Evolutionary conservation across 2,329 filamentous ascomycete genomes (phyloP).

Genomic region (Eutypella sp.): DNA sequence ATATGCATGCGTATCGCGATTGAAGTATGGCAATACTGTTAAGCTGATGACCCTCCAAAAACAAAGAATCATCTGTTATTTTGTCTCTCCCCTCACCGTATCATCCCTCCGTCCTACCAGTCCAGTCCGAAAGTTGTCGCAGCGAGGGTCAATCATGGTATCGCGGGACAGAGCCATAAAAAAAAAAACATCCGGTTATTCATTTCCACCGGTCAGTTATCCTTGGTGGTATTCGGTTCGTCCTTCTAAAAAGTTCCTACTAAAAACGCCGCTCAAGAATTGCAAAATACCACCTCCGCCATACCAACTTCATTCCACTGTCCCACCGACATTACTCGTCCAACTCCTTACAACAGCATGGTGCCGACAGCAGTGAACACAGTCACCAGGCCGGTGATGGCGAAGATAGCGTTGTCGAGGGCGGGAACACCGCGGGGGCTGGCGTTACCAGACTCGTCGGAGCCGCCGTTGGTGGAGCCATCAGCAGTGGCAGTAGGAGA

Average conservation of each 20-base stretch:
- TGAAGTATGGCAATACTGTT: no score
- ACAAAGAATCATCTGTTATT: no score
- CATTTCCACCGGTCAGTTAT: neutral
- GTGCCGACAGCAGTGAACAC: constrained; percentile 26
- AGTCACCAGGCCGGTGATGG: constrained; percentile 23
- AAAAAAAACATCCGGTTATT: neutral
- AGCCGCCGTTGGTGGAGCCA: neutral
- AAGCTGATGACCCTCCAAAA: no score
- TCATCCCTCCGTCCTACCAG: no score
- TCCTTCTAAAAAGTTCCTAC: neutral
- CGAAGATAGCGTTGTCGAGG: constrained; percentile 25
- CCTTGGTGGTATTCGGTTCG: neutral
- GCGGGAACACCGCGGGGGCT: constrained; percentile 14
- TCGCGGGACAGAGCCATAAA: neutral
- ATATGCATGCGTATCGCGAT: neutral
- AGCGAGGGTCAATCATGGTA: no score
- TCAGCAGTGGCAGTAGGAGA: constrained; percentile 19
- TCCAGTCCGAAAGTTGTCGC: no score
- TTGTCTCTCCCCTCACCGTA: no score
- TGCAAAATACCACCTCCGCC: neutral
- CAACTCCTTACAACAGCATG: constrained; percentile 24
- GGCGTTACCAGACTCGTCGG: constrained; percentile 23
- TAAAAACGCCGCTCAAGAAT: neutral
- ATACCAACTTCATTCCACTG: neutral
- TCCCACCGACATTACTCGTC: no score